phyloP scores from a whole-genome alignment of 495 filamentous ascomycete species.

The Trichoderma virens region DNA sequence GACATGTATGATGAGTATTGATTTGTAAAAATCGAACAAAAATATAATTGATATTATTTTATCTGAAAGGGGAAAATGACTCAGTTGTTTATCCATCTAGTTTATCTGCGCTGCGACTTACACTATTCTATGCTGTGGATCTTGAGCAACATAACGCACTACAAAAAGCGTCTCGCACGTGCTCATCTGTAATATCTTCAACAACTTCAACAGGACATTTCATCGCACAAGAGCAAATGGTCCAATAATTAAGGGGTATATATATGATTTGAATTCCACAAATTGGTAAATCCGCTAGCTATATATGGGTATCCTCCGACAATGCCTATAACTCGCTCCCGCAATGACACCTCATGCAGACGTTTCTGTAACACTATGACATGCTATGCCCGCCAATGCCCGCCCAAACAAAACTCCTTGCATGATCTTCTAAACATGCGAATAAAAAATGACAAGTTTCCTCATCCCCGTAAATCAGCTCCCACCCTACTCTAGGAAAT shows the following conservation, averaged over 20 bases:
- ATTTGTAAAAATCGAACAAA: too few relatives aligned
- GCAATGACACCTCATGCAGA: slow-evolving; percentile 2
- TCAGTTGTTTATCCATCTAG: too few relatives aligned
- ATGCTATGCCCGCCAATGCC: slow-evolving; percentile 3
- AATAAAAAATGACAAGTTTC: slow-evolving; percentile 2
- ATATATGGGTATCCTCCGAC: slow-evolving; percentile 6
- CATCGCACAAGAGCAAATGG: not conserved
- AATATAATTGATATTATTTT: too few relatives aligned
- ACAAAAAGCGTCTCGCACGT: not conserved
- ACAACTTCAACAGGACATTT: not conserved
- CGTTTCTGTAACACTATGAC: slow-evolving; percentile 8
- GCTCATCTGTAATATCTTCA: not conserved
- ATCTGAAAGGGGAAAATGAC: too few relatives aligned
- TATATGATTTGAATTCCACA: not conserved
- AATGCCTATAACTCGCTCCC: not conserved
- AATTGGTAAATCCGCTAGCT: not conserved
- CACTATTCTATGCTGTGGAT: too few relatives aligned
- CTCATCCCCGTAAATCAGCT: not conserved
- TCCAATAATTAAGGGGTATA: not conserved
- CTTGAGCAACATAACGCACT: not conserved
- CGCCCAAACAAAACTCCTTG: slow-evolving; percentile 5
- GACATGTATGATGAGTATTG: too few relatives aligned
- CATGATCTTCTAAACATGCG: not conserved
- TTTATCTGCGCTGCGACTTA: too few relatives aligned
- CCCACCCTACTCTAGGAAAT: not conserved